Evolutionary conservation across 2,329 filamentous ascomycete species (phyloP), one percentile per base, ranked within the genome.

Genomic region (Aspergillus oerlinghausenensis): DNA sequence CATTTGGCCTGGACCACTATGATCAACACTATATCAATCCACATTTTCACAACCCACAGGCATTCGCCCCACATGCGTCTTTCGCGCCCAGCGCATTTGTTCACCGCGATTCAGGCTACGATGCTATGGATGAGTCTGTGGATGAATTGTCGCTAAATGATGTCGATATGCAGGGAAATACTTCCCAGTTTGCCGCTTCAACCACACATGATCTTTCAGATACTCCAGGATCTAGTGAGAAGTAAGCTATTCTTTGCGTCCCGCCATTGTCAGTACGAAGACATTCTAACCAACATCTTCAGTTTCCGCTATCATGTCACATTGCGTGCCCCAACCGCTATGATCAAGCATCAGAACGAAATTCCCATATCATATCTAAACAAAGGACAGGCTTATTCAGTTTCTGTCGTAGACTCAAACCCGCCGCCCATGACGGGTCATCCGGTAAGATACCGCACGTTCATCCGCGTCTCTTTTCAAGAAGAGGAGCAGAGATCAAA

Each of bases 351-450:
- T 60, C 76, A 86, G 1, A 89, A 95, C 58, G 93, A 97, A 72
- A 95, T 97, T 25, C 94, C 94, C 0, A 85, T 97, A n/a, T 97
- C 93, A 0, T 99, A 99, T 70, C 83, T 99, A 19, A 99, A 99
- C 78, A 97, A 97, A 75, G 92, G 93, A 25, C 93, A 97, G 71
- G 90, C 92, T 17, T 99, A 99, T 72, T 89, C 90, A 0, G 79
- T 99, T 19, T 89, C 89, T 2, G 83, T 99, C 28, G 80, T 89
- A 49, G 94, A 99, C 69, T 94, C 89, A 0, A 79, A 81, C 5
- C 84, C 88, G 1, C 79, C 82, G 1, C 75, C 87, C 4, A 81
- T 84, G 2, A 77, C 83, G 35, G 72, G 78, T 0, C 82, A 82
- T 4, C 86, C 85, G 8, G 79, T 87, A 14, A 88, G 84, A 63